phyloP scores from a whole-genome alignment of 2,329 filamentous ascomycete genomes.

The Apiospora pterosperma region DNA sequence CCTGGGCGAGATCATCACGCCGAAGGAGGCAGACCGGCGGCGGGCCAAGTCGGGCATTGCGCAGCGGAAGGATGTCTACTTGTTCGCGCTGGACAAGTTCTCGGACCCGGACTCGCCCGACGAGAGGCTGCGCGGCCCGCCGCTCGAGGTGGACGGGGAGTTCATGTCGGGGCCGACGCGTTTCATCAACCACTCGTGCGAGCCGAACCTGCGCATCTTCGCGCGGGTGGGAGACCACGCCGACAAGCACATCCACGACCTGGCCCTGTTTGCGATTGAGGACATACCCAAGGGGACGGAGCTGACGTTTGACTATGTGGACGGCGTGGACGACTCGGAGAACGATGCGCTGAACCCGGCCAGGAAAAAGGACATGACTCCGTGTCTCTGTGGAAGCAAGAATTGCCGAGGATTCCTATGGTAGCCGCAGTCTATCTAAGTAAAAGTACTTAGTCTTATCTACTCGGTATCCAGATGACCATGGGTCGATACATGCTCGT shows the following conservation, averaged over 20 bases:
- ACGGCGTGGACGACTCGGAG: conserved; percentile 52
- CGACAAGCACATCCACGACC: conserved; percentile 70
- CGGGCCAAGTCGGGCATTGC: conserved; percentile 53
- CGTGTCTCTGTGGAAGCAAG: conserved; percentile 59
- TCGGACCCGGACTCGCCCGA: conserved; percentile 54
- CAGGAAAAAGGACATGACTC: conserved; percentile 50
- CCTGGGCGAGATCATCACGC: conserved; percentile 67
- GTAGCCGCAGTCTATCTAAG: too few relatives aligned
- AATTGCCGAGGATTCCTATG: conserved; percentile 70
- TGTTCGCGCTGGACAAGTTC: conserved; percentile 83
- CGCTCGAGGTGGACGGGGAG: conserved; percentile 67
- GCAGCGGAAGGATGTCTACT: conserved; percentile 70
- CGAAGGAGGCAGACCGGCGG: conserved; percentile 60
- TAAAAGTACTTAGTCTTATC: too few relatives aligned
- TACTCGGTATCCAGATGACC: too few relatives aligned
- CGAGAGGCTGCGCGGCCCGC: conserved; percentile 49
- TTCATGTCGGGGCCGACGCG: conserved; percentile 74
- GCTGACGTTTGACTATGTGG: conserved; percentile 77
- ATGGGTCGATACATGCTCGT: too few relatives aligned
- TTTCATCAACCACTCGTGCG: conserved; percentile 81
- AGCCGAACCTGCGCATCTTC: conserved; percentile 77
- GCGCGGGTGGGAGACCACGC: conserved; percentile 74
- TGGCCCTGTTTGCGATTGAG: conserved; percentile 70
- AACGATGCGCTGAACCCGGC: conserved; percentile 47
- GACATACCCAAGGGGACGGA: conserved; percentile 66